Evolutionary conservation across 345 rosid genomes (phyloP), one percentile per base, ranked within the genome.

Genomic region (Brassica cretica): DNA sequence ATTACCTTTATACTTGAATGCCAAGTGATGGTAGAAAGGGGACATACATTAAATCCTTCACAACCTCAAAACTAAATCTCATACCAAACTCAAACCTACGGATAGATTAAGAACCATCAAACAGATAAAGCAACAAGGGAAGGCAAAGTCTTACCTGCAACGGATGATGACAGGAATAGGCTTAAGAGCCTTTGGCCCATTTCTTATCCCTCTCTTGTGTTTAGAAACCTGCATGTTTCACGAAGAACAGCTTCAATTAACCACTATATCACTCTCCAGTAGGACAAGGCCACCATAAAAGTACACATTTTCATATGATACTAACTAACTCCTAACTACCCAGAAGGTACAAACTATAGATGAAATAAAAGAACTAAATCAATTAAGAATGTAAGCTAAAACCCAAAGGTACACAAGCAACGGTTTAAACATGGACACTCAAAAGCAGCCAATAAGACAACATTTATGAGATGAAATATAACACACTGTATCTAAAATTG

Each of bases 111-210:
- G 11, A 15, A 62, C 1, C 41, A 70, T 39, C 3, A 77, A 71
- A 65, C 53, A 18, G 9, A 71, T 41, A 65, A 56, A 30, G 4
- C 12, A 65, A 64, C 60, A 77, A 39, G 30, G 39, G 35, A 71
- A 55, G 12, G 35, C 14, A 49, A 27, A 19, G 15, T 16, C 84
- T 85, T 80, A 95, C 99, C 73, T 89, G 93, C 99, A 95, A 46
- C 96, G 90, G 72, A 95, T 75, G 61, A 91, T 95, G 6, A 95
- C 96, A 3, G 96, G 99, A 71, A 55, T 59, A 21, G 97, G 99
- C 79, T 93, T 95, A 82, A 93, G 87, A 78, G 98, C 97, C 83
- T 85, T 95, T 18, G 97, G 99, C 16, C 97, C 81, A 32, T 78
- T 78, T 66, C 81, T 78, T 59, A 78, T 78, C 72, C 97, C 96